Conservation (phyloP, 441 rosid genomes). For the Populus trichocarpa region DNA sequence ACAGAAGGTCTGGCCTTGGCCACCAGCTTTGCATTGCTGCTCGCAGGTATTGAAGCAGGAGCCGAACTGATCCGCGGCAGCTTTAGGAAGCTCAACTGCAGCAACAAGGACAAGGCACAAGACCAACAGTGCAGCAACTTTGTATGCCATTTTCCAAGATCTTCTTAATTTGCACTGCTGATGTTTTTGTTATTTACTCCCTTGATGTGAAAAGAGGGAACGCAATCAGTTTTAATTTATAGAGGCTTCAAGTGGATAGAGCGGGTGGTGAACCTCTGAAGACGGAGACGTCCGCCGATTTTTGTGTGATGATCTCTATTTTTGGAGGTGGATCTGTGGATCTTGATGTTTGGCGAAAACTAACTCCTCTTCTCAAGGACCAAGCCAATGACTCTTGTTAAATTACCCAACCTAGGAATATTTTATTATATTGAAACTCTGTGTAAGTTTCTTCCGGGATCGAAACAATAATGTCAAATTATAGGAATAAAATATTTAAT, state of each 20-base stretch:
- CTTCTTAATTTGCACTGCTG: not conserved
- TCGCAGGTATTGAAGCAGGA: slow-evolving; percentile 28
- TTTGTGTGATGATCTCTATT: not conserved
- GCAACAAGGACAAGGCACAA: slow-evolving; percentile 22
- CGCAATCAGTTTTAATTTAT: not conserved
- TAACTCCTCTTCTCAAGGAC: not conserved
- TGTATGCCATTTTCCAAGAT: slow-evolving; percentile 23
- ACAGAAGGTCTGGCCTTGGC: slow-evolving; percentile 23
- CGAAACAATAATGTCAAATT: too few relatives aligned
- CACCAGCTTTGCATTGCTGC: slow-evolving; percentile 17
- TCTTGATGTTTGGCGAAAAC: not conserved
- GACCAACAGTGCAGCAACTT: slow-evolving; percentile 21
- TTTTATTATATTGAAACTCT: too few relatives aligned
- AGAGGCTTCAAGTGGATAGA: not conserved
- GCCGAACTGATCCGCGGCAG: not conserved
- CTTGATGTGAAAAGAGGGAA: too few relatives aligned
- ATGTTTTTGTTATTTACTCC: not conserved
- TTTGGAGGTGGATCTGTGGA: not conserved
- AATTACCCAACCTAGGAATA: not conserved
- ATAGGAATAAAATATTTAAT: too few relatives aligned
- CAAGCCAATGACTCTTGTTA: not conserved
- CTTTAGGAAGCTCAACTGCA: slow-evolving; percentile 7
- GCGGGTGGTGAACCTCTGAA: slow-evolving; percentile 6
- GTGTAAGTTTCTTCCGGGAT: too few relatives aligned
- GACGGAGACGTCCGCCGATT: not conserved